These are phyloP conservation scores for Testicularia cyperi DNA, from an alignment of 1,284 basidiomycete species.

Conservation along the genomic window DNA sequence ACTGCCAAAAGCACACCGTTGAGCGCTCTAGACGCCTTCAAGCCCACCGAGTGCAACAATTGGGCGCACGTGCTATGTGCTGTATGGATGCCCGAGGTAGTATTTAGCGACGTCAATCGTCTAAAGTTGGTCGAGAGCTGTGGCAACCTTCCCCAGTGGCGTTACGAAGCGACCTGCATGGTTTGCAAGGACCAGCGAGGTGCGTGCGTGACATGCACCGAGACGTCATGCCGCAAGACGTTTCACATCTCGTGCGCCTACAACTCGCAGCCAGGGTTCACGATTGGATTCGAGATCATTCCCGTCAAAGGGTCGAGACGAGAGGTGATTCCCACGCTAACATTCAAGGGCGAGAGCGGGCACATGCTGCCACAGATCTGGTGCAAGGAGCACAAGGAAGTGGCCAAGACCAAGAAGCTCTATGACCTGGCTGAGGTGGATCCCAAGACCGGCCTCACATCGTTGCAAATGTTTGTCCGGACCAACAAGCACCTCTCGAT, in stretches of 20 bases:
- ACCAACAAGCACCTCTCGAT: slow-evolving; percentile 74
- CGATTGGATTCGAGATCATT: slow-evolving; percentile 86
- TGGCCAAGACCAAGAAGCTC: slow-evolving; percentile 67
- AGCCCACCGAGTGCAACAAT: slow-evolving; percentile 88
- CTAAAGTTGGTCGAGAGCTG: slow-evolving; percentile 84
- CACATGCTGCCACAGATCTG: slow-evolving; percentile 77
- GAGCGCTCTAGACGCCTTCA: slow-evolving; percentile 72
- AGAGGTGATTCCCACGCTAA: slow-evolving; percentile 66
- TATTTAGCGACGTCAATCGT: slow-evolving; percentile 72
- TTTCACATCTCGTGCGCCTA: slow-evolving; percentile 91
- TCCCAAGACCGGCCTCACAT: slow-evolving; percentile 75
- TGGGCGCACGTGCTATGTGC: slow-evolving; percentile 91
- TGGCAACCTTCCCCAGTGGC: slow-evolving; percentile 67
- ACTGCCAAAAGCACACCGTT: slow-evolving; percentile 48
- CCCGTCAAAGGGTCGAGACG: slow-evolving; percentile 65
- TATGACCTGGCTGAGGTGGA: slow-evolving; percentile 82
- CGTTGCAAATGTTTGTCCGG: slow-evolving; percentile 78
- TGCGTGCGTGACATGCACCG: slow-evolving; percentile 78
- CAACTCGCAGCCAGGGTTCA: slow-evolving; percentile 69
- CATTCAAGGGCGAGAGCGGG: slow-evolving; percentile 84
- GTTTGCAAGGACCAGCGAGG: slow-evolving; percentile 70
- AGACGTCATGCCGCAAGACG: slow-evolving; percentile 69
- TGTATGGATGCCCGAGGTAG: slow-evolving; percentile 79
- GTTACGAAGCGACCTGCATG: slow-evolving; percentile 61
- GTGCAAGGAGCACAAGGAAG: slow-evolving; percentile 77